phyloP scores from a whole-genome alignment of 768 basidiomycete genomes.

The Hemileccinum rubropunctum region DNA sequence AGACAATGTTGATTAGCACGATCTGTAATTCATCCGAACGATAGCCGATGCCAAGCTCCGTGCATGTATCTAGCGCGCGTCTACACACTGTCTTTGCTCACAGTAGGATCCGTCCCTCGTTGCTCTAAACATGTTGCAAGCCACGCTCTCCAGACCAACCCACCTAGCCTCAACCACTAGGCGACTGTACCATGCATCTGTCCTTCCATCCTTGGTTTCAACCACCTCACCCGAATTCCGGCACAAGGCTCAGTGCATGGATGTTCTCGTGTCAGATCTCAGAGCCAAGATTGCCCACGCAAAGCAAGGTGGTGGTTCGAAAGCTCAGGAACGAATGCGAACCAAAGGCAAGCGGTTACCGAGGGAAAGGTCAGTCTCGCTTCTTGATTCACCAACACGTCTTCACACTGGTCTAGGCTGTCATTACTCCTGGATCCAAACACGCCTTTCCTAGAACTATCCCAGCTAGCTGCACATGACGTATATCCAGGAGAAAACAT shows the following conservation, averaged over 20 bases:
- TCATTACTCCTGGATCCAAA: conserved; percentile 76
- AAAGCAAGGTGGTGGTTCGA: conserved; percentile 70
- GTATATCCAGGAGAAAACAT: conserved; percentile 76
- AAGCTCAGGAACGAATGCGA: conserved; percentile 71
- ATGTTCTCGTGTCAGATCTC: conserved; percentile 60
- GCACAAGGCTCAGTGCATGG: conserved; percentile 66
- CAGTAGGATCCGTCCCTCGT: too few relatives aligned
- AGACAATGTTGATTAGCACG: background rate
- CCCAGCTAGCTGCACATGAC: conserved; percentile 80
- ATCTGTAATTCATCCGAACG: conserved; percentile 4
- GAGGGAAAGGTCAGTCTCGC: conserved; percentile 62
- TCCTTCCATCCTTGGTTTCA: conserved; percentile 71
- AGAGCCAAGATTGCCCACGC: conserved; percentile 56
- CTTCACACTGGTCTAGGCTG: conserved; percentile 44
- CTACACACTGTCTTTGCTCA: too few relatives aligned
- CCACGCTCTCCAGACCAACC: conserved; percentile 13
- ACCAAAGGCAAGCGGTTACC: conserved; percentile 80
- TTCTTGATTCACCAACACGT: background rate
- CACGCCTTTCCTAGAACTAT: conserved; percentile 88
- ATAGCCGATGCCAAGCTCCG: too few relatives aligned
- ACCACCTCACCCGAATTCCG: conserved; percentile 69
- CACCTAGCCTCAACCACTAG: conserved; percentile 7
- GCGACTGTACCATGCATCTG: conserved; percentile 63
- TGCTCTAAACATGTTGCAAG: conserved; percentile 20
- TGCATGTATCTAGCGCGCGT: too few relatives aligned